These are phyloP conservation scores for Candida sp. DNA, from an alignment of 1,139 yeast genomes.

Conservation along the genomic window DNA sequence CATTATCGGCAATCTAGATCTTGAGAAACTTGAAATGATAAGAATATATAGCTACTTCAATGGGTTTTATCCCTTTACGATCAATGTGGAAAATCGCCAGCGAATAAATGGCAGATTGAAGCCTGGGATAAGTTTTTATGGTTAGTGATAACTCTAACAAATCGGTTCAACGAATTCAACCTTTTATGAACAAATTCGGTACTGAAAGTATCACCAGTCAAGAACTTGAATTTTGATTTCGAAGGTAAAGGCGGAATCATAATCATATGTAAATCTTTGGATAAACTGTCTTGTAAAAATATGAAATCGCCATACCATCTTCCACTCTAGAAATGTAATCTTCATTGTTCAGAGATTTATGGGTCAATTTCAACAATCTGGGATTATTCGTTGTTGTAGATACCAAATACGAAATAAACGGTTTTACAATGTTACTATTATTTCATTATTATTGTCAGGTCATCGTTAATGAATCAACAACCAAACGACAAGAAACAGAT, in stretches of 20 bases:
- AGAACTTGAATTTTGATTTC: slow-evolving; percentile 83
- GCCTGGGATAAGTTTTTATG: slow-evolving; percentile 75
- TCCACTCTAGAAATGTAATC: slow-evolving; percentile 50
- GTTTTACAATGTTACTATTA: too few species aligned
- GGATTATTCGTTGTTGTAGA: slow-evolving; percentile 56
- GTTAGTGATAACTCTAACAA: slow-evolving; percentile 66
- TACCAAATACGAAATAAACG: slow-evolving; percentile 77
- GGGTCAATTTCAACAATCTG: slow-evolving; percentile 30
- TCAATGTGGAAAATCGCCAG: slow-evolving; percentile 82
- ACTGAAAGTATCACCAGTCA: slow-evolving; percentile 89
- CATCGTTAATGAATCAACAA: too few species aligned
- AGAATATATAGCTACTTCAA: too few species aligned
- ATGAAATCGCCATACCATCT: slow-evolving; percentile 83
- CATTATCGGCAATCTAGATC: too few species aligned
- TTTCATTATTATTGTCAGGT: too few species aligned
- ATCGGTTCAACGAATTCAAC: slow-evolving; percentile 78
- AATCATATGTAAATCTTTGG: slow-evolving; percentile 77
- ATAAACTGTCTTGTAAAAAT: slow-evolving; percentile 68
- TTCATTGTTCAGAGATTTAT: slow-evolving; percentile 8
- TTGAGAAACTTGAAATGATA: too few species aligned
- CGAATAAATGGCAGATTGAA: slow-evolving; percentile 68
- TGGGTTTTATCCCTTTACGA: too few species aligned
- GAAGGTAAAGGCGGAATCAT: slow-evolving; percentile 95
- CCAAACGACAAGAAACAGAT: too few species aligned
- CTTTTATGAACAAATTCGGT: slow-evolving; percentile 79